Evolutionary conservation across 176 grass and related monocot genomes (phyloP).

Genomic region (Phyllostachys edulis): DNA sequence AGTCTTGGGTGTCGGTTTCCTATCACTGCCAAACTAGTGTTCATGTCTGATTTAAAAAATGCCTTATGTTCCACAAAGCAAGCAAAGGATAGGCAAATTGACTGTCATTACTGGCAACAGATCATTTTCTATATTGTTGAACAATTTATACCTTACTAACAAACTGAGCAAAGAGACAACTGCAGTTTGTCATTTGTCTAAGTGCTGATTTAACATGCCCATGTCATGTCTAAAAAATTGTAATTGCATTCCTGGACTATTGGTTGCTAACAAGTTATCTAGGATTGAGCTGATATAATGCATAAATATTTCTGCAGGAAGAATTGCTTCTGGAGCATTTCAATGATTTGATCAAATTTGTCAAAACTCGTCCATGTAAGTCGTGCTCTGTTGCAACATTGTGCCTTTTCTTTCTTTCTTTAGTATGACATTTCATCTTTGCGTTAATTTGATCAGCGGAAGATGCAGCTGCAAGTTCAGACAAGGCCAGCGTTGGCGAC

Average conservation of each 20-base stretch:
- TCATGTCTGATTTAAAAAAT: neutral
- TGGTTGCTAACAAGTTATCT: neutral
- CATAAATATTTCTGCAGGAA: conserved; percentile 58
- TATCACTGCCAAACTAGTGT: neutral
- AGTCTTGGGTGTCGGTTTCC: neutral
- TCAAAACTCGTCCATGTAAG: conserved; percentile 77
- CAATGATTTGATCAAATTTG: conserved; percentile 75
- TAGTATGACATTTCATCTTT: neutral
- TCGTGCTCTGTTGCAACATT: neutral
- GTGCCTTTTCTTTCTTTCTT: conserved; percentile 9
- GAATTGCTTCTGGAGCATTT: conserved; percentile 94
- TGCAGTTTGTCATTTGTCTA: conserved; percentile 1
- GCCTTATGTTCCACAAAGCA: neutral
- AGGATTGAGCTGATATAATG: conserved; percentile 3
- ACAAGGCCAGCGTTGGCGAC: conserved; percentile 61
- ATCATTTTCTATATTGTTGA: neutral
- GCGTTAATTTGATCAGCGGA: conserved; percentile 52
- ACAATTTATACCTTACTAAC: conserved; percentile 4
- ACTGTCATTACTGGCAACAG: neutral
- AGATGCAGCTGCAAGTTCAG: conserved; percentile 43
- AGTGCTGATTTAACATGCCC: neutral
- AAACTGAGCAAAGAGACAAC: neutral
- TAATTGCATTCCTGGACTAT: neutral
- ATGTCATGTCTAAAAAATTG: neutral
- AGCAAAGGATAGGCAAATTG: neutral